Base-by-base conservation (phyloP, 495 filamentous ascomycete genomes). In the Penicillium ochrochloron region DNA sequence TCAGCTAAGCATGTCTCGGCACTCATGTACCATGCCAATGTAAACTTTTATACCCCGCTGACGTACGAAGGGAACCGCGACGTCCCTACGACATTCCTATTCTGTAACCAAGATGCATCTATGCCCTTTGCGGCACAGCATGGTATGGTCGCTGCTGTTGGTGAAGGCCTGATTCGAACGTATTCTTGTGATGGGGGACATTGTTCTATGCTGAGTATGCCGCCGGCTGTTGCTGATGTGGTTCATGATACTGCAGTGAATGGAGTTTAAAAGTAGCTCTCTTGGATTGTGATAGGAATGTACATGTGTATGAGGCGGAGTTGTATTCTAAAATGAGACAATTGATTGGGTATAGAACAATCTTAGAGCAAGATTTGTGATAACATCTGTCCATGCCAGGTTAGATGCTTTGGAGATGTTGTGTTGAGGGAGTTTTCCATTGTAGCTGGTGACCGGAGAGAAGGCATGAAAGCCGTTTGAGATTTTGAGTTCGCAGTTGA, bases 321-420 rank as follows among this genome's bases (percentile, higher is more conserved):
- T 0, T 31, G 25, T 31, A 52, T 52, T 52, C 48, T 52, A 62
- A 17, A 29, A 29, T 29, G 23, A 2, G 10, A 41, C 53, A 53
- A 39, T 69, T 71, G 37, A 69, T 68, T 66, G 69, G 69, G 69
- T 71, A 71, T 71, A 68, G 27, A 66, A 59, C 66, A 68, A 57
- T 66, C 66, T 65, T 39, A 10, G 55, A 34, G 35, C 23, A 33
- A 64, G 33, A 56, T 34, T 48, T 56, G 23, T 9, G 17, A 29
- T 10, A 31, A 14, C 25, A 52, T 27, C 14, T 29, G 25, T n/a
- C 25, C 25, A 29, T 25, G 44, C 25, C 15, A 31, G 25, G 23
- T 15, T 52, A 14, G 25, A 29, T 31, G 14, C 12, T 29, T 8
- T 52, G 23, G 25, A 31, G 15, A 29, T 29, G 25, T 29, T 52